These are phyloP conservation scores for Aschersonia sp. DNA, from an alignment of 2,329 filamentous ascomycete species.

Conservation along the genomic window DNA sequence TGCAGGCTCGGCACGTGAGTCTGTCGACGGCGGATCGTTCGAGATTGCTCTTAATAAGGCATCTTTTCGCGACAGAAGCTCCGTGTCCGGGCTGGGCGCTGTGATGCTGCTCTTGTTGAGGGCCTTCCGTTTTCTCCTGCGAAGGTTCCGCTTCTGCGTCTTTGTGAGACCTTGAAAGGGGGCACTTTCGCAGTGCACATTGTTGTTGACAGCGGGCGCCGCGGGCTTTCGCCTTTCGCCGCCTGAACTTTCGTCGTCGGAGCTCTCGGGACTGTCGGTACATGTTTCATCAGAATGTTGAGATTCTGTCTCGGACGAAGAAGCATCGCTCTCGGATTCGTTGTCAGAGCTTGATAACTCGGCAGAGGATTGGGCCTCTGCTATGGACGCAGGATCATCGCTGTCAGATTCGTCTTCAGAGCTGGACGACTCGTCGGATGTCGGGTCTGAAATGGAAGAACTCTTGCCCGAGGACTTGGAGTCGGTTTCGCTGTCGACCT, in stretches of 20 bases:
- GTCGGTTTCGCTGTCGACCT: constrained; percentile 3
- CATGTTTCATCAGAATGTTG: no score
- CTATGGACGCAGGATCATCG: neutral
- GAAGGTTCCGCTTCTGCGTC: constrained; percentile 37
- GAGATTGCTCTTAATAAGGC: constrained; percentile 16
- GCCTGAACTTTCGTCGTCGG: neutral
- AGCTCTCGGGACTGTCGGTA: no score
- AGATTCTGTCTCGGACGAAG: neutral
- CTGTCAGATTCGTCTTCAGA: neutral
- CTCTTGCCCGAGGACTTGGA: neutral
- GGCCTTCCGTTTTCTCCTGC: constrained; percentile 25
- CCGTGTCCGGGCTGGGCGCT: constrained; percentile 7
- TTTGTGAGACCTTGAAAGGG: constrained; percentile 21
- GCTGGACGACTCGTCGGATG: neutral
- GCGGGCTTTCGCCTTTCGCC: neutral
- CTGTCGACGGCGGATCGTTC: neutral
- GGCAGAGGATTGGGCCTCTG: neutral
- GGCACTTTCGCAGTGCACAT: neutral
- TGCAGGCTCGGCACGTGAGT: neutral
- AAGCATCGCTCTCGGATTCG: constrained; percentile 1
- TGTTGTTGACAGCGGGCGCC: neutral
- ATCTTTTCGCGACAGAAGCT: constrained; percentile 23
- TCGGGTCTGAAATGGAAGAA: constrained; percentile 3
- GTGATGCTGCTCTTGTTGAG: constrained; percentile 1
- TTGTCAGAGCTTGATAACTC: neutral